A percentile compares a stretch with the other conserved stretches of the same genome.
Conservation (phyloP, 2,329 filamentous ascomycete species). For the Pochonia chlamydosporia region DNA sequence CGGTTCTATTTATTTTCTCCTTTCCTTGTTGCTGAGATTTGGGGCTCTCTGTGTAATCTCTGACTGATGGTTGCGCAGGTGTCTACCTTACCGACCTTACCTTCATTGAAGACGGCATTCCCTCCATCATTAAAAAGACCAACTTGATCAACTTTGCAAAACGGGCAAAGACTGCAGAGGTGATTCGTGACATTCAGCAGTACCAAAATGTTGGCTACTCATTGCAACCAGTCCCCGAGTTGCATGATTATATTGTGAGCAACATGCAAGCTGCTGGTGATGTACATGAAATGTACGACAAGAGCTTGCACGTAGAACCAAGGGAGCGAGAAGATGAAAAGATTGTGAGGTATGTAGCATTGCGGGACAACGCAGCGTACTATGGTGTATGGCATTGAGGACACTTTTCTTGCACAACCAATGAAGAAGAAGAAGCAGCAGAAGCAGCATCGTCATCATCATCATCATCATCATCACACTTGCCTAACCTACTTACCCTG, state of each 20-base stretch:
- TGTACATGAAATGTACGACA: slow-evolving; percentile 99
- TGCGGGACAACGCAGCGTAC: slow-evolving; percentile 18
- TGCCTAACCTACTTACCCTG: neutral
- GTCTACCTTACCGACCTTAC: slow-evolving; percentile 96
- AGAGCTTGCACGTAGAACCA: slow-evolving; percentile 87
- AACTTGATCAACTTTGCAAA: slow-evolving; percentile 98
- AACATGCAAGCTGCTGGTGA: slow-evolving; percentile 95
- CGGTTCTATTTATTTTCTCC: neutral
- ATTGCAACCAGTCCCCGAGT: slow-evolving; percentile 78
- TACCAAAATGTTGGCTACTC: slow-evolving; percentile 98
- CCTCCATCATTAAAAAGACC: slow-evolving; percentile 91
- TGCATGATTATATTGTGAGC: slow-evolving; percentile 93
- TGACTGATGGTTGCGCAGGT: slow-evolving; percentile 41
- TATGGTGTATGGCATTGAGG: slow-evolving; percentile 11
- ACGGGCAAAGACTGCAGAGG: slow-evolving; percentile 93
- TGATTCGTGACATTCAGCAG: slow-evolving; percentile 97
- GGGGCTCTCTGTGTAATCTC: no score
- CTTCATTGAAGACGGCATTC: slow-evolving; percentile 97
- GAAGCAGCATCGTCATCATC: no score
- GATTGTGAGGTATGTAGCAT: slow-evolving; percentile 80
- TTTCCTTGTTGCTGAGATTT: neutral
- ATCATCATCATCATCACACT: neutral
- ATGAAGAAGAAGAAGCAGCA: no score
- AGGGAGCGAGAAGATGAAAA: slow-evolving; percentile 97
- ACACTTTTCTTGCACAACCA: neutral